phyloP scores from a whole-genome alignment of 768 basidiomycete genomes.

The Panus rudis region DNA sequence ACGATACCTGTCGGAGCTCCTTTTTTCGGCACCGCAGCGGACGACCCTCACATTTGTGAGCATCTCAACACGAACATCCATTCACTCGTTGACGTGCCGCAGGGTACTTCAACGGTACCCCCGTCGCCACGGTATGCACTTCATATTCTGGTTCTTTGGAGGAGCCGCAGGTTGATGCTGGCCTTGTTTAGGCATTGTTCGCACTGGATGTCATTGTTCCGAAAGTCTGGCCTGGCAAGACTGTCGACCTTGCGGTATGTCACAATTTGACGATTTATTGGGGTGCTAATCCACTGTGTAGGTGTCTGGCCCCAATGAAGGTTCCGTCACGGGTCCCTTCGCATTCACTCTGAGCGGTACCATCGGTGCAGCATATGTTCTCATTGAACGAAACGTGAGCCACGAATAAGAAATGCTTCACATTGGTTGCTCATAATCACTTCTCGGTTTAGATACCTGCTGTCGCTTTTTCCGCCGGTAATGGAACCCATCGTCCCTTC shows the following conservation, averaged over 20 bases:
- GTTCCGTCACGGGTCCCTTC: conserved; percentile 23
- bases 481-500: conserved; percentile 25
- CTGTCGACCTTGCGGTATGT: conserved; percentile 25
- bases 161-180: neutral
- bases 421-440: too few relatives aligned
- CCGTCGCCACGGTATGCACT: conserved; percentile 19
- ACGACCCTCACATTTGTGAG: conserved; percentile 22
- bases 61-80: neutral
- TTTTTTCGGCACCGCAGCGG: conserved; percentile 22
- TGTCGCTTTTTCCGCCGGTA: conserved; percentile 25
- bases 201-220: conserved; percentile 24
- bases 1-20: conserved; percentile 25
- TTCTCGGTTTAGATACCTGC: conserved; percentile 19
- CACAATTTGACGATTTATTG: too few relatives aligned
- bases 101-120: conserved; percentile 29
- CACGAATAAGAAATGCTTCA: neutral
- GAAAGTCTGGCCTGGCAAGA: conserved; percentile 16
- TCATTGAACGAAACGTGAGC: conserved; percentile 23
- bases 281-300: too few relatives aligned
- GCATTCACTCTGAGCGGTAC: conserved; percentile 25
- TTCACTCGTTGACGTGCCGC: neutral
- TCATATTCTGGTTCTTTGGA: neutral
- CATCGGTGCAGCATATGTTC: conserved; percentile 22
- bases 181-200: conserved; percentile 15
- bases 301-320: conserved; percentile 27